Evolutionary conservation across 768 basidiomycete species (phyloP).

Genomic region (Artomyces pyxidatus): DNA sequence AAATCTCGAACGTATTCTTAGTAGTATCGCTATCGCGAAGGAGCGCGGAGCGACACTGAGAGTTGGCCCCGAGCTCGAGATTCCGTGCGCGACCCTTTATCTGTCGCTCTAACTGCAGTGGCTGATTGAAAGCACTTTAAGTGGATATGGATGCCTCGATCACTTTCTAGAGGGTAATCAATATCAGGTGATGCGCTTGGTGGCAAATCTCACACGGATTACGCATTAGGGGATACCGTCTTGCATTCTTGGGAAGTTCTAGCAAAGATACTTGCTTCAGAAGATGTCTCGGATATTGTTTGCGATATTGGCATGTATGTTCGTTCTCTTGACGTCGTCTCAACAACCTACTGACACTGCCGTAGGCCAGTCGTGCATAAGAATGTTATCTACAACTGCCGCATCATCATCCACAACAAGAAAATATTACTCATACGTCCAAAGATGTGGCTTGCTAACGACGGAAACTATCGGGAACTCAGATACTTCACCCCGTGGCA

Average conservation of each 20-base stretch:
- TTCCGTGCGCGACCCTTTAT: constrained; percentile 58
- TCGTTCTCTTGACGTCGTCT: background rate
- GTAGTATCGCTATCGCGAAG: constrained; percentile 85
- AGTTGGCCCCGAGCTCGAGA: constrained; percentile 96
- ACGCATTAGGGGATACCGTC: constrained; percentile 78
- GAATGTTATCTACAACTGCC: constrained; percentile 97
- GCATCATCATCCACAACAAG: constrained; percentile 78
- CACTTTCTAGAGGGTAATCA: constrained; percentile 95
- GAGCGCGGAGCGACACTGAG: constrained; percentile 79
- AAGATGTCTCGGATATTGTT: constrained; percentile 75
- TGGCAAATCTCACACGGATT: too few species aligned
- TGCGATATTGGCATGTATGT: constrained; percentile 93
- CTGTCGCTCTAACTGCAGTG: too few species aligned
- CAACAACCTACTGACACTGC: background rate
- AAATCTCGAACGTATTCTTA: constrained; percentile 85
- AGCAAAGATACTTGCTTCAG: constrained; percentile 78
- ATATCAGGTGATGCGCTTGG: background rate
- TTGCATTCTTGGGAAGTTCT: constrained; percentile 98
- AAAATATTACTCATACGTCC: constrained; percentile 92
- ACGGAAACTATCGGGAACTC: constrained; percentile 85
- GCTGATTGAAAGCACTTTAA: too few species aligned
- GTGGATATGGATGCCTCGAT: constrained; percentile 95
- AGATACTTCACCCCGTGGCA: constrained; percentile 92
- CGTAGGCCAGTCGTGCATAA: constrained; percentile 93
- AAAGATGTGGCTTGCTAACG: constrained; percentile 99